Evolutionary conservation across 1,139 yeast genomes (phyloP).

Genomic region (Kodamaea alishanica): DNA sequence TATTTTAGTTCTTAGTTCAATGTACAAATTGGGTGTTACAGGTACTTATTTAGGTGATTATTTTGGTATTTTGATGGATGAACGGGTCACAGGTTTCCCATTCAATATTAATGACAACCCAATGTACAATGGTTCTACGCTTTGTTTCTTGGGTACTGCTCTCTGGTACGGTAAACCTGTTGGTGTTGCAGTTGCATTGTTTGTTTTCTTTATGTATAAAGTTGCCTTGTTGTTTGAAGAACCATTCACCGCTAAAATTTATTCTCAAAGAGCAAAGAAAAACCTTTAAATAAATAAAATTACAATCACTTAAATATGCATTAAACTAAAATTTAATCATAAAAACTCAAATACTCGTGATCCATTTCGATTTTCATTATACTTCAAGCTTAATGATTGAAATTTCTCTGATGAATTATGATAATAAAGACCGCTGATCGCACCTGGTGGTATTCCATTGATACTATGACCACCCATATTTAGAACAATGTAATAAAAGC

Average conservation of each 20-base stretch:
- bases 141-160: constrained; percentile 88
- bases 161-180: constrained; percentile 87
- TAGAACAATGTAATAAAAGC: constrained; percentile 83
- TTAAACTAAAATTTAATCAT: constrained; percentile 1
- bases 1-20: constrained; percentile 72
- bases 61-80: constrained; percentile 90
- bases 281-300: constrained; percentile 1
- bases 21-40: constrained; percentile 93
- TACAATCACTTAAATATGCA: neutral
- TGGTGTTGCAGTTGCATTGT: constrained; percentile 66
- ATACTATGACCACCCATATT: constrained; percentile 51
- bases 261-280: constrained; percentile 57
- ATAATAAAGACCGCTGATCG: constrained; percentile 75
- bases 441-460: constrained; percentile 40
- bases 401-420: constrained; percentile 74
- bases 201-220: constrained; percentile 78
- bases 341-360: constrained; percentile 25
- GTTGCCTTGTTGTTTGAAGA: constrained; percentile 88
- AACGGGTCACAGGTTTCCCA: constrained; percentile 91
- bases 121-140: constrained; percentile 91
- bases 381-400: constrained; percentile 47
- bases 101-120: constrained; percentile 89
- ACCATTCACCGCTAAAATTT: constrained; percentile 91
- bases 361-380: constrained; percentile 31
- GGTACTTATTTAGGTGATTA: constrained; percentile 97